Evolutionary conservation across 768 basidiomycete genomes (phyloP).

Genomic region (Tulasnella sp.): DNA sequence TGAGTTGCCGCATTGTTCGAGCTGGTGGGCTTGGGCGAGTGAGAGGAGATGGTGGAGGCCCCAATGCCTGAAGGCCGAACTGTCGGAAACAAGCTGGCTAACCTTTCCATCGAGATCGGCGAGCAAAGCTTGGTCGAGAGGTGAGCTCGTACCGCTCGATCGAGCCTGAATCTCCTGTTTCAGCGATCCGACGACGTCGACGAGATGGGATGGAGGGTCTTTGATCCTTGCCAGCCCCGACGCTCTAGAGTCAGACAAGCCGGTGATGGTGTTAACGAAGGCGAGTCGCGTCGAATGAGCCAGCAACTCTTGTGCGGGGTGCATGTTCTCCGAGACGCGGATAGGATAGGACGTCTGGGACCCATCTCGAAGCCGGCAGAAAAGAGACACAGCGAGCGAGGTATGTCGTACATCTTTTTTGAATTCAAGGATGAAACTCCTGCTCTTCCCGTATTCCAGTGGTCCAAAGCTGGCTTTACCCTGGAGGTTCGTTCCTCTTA

Average conservation of each 20-base stretch:
- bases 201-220: not conserved
- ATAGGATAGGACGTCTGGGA: not conserved
- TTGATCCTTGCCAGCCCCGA: not conserved
- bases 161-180: not conserved
- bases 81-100: not conserved
- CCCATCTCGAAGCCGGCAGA: not conserved
- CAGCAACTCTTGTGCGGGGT: not conserved
- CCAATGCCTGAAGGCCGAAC: not conserved
- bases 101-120: not conserved
- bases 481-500: not conserved
- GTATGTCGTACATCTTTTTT: not conserved
- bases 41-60: slow-evolving; percentile 8
- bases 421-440: not conserved
- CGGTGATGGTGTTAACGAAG: not conserved
- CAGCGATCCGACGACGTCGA: not conserved
- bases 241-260: not conserved
- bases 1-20: slow-evolving; percentile 5
- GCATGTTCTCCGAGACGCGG: not conserved
- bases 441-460: not conserved
- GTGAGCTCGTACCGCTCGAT: not conserved
- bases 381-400: not conserved
- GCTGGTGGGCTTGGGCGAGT: not conserved
- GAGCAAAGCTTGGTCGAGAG: slow-evolving; percentile 1
- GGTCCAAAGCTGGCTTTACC: not conserved
- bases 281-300: not conserved